Evolutionary conservation across 2,329 filamentous ascomycete genomes (phyloP), one percentile per base, ranked within the genome.

Genomic region (Pyrenochaeta sp.): DNA sequence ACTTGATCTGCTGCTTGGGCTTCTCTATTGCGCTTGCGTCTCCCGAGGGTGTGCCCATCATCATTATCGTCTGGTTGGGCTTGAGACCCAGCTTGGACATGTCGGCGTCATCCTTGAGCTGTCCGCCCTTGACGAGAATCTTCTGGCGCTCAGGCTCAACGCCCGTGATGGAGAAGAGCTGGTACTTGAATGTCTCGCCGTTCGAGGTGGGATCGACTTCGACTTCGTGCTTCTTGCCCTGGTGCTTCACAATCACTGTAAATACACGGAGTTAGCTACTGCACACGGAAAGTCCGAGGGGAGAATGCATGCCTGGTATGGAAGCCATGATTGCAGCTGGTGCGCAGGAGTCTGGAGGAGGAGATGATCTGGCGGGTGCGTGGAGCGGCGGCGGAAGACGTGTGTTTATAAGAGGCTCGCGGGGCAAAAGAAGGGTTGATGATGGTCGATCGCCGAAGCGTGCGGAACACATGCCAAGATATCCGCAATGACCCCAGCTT

Each of bases 71-170:
- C 72, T 96, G 90, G 43, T 88, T 88, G 22, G 89, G 78, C 79
- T 96, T 97, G 61, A 96, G 85, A 63, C 87, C 87, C 49, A 97
- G 81, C 62, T 87, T 88, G 55, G 85, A 85, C 72, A 99, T 85
- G 47, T 90, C 86, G 45, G 90, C 89, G 67, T 97, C 91, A 83
- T 99, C 89, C 74, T 96, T 99, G 61, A 99, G 84, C 73, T 96
- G 90, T 53, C 90, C 89, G 55, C 91, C 91, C 75, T 96, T 96
- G 72, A 96, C 84, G 43, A 99, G 77, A 60, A 99, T 89, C 77
- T 97, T 97, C 74, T 99, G 95, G 51, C 93, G 88, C 52, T 96
- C 90, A 55, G 94, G 94, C 70, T 97, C 94, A 67, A 99, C 94
- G 49, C 90, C 91, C 32, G 94, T 99, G 42, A 99, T 79, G 52